Evolutionary conservation across 371 early-diverging fungal species (phyloP).

Genomic region (Mortierella sp.): DNA sequence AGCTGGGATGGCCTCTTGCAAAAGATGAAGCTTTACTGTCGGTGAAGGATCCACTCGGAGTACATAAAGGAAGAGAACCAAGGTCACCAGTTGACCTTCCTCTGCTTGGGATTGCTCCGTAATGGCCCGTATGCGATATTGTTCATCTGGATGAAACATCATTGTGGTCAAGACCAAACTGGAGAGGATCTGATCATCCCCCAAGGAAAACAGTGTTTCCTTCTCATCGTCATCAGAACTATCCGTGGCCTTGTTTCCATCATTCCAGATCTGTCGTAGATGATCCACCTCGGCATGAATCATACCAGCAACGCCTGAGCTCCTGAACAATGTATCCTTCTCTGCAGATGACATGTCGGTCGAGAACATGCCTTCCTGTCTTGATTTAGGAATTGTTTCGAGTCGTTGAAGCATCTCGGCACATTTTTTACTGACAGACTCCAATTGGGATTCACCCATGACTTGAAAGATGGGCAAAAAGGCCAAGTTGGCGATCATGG

Average conservation of each 20-base stretch:
- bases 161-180: slow-evolving; percentile 54
- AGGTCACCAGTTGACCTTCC: slow-evolving; percentile 43
- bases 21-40: slow-evolving; percentile 52
- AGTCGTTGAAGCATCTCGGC: slow-evolving; percentile 33
- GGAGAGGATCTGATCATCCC: slow-evolving; percentile 35
- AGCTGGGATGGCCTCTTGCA: slow-evolving; percentile 58
- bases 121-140: slow-evolving; percentile 30
- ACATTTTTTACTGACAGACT: slow-evolving; percentile 33
- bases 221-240: not conserved
- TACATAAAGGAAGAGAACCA: slow-evolving; percentile 61
- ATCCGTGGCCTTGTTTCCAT: not conserved
- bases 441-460: slow-evolving; percentile 55
- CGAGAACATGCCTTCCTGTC: not conserved
- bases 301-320: slow-evolving; percentile 31
- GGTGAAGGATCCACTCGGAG: slow-evolving; percentile 54
- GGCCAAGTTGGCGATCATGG: slow-evolving; percentile 54
- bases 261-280: slow-evolving; percentile 17
- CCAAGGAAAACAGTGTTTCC: slow-evolving; percentile 10
- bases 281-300: slow-evolving; percentile 38
- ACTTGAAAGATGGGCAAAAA: slow-evolving; percentile 67
- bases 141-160: slow-evolving; percentile 50
- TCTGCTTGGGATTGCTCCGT: slow-evolving; percentile 44
- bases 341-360: not conserved
- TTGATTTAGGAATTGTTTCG: slow-evolving; percentile 27
- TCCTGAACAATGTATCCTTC: no score